Evolutionary conservation across 306 rosid genomes (phyloP).

Genomic region (Benincasa hispida): DNA sequence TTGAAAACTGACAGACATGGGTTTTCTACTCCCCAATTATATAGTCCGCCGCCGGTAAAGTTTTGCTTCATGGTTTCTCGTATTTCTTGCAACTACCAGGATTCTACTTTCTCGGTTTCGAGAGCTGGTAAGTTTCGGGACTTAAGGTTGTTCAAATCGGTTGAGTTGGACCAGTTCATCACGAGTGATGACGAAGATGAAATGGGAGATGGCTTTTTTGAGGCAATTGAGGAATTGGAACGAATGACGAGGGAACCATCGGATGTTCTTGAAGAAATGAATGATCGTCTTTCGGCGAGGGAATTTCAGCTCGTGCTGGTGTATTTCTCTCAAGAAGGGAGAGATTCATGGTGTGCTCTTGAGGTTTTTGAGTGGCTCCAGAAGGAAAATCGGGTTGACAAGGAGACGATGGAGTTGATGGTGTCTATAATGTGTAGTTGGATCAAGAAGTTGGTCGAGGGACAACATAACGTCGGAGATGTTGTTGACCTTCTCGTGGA

Average conservation of each 20-base stretch:
- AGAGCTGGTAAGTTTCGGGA: slow-evolving; percentile 31
- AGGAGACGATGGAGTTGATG: slow-evolving; percentile 98
- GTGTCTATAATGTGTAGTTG: slow-evolving; percentile 87
- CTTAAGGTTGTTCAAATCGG: slow-evolving; percentile 40
- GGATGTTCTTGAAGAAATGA: slow-evolving; percentile 86
- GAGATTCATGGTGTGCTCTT: slow-evolving; percentile 95
- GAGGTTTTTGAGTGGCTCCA: slow-evolving; percentile 98
- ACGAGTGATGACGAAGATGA: slow-evolving; percentile 82
- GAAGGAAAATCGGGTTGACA: slow-evolving; percentile 83
- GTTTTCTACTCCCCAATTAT: slow-evolving; percentile 14
- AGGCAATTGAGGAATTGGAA: slow-evolving; percentile 92
- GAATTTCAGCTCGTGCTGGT: slow-evolving; percentile 87
- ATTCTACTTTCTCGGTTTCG: slow-evolving; percentile 12
- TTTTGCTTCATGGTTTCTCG: slow-evolving; percentile 20
- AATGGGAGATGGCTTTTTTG: slow-evolving; percentile 84
- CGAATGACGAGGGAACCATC: slow-evolving; percentile 95
- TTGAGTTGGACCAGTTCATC: slow-evolving; percentile 67
- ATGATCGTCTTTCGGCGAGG: slow-evolving; percentile 72
- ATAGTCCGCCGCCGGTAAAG: slow-evolving; percentile 14
- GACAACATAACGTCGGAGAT: slow-evolving; percentile 44
- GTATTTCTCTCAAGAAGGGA: slow-evolving; percentile 88
- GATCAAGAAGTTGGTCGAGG: slow-evolving; percentile 74
- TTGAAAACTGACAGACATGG: slow-evolving; percentile 14
- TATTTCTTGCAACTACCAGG: slow-evolving; percentile 16
- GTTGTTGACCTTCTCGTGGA: slow-evolving; percentile 91